These are phyloP conservation scores for Keithomyces neogunnii DNA, from an alignment of 2,329 filamentous ascomycete genomes.

Conservation along the genomic window DNA sequence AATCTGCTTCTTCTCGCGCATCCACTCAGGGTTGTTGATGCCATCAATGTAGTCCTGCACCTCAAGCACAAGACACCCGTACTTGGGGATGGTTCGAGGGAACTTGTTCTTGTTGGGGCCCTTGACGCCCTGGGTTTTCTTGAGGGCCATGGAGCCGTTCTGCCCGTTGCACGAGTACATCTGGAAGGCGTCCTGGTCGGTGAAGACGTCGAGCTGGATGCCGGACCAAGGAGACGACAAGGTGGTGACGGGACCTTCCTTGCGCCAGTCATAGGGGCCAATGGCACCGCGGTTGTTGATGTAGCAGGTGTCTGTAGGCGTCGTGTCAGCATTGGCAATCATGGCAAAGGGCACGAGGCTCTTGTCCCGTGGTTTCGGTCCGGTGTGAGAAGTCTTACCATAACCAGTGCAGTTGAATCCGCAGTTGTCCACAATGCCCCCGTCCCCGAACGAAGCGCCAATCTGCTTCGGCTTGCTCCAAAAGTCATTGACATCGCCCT, in stretches of 20 bases:
- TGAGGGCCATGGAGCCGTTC: slow-evolving; percentile 62
- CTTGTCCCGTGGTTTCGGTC: neutral
- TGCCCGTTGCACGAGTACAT: slow-evolving; percentile 76
- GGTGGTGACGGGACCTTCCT: slow-evolving; percentile 50
- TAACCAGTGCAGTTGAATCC: slow-evolving; percentile 78
- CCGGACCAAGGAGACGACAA: slow-evolving; percentile 69
- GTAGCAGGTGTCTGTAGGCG: slow-evolving; percentile 53
- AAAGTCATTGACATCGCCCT: slow-evolving; percentile 67
- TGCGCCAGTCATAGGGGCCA: slow-evolving; percentile 56
- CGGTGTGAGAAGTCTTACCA: slow-evolving; percentile 40
- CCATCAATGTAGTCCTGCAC: slow-evolving; percentile 90
- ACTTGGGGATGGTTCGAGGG: slow-evolving; percentile 58
- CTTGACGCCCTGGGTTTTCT: slow-evolving; percentile 59
- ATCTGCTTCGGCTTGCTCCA: slow-evolving; percentile 77
- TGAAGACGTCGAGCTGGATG: slow-evolving; percentile 72
- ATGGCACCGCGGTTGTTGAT: slow-evolving; percentile 53
- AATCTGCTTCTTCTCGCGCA: slow-evolving; percentile 50
- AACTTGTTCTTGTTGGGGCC: slow-evolving; percentile 36
- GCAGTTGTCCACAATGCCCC: slow-evolving; percentile 63
- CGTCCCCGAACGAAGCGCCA: slow-evolving; percentile 56
- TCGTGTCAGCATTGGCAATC: neutral
- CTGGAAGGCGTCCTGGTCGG: slow-evolving; percentile 82
- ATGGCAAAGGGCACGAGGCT: neutral
- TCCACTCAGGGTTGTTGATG: slow-evolving; percentile 89
- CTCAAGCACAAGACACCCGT: slow-evolving; percentile 84